Base-by-base conservation (phyloP, 208 protist genomes). In the Sergeia podlipaevii region DNA sequence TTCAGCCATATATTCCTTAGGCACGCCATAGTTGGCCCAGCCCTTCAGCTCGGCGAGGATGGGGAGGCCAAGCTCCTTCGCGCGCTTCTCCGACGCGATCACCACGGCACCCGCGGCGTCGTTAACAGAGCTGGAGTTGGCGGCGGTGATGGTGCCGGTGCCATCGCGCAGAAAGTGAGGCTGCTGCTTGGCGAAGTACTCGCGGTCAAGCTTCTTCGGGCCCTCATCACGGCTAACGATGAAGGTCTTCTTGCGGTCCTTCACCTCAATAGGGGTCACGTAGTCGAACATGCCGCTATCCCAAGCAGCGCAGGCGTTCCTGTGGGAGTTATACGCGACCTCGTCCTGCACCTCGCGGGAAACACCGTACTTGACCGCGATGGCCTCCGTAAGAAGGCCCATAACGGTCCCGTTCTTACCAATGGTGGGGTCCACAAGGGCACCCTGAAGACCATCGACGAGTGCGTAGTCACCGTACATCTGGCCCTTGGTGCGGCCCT, bases 321-420 rank as follows among this genome's bases (percentile, higher is more conserved):
- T 82, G 77, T 97, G 97, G 21, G 90, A 96, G 53, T 80, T 42
- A 47, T 86, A 78, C 30, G 96, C 93, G 60, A 90, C 97, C 18
- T 85, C 78, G 73, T 98, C 95, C 67, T 98, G 94, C 38, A 86
- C 41, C 62, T 96, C 74, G 46, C 89, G 76, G 26, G 87, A 86
- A 28, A 98, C 80, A 32, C 63, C 68, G 54, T 96, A 81, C 65
- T 97, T 85, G 39, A 77, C 66, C 15, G 85, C 88, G 39, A 83
- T 80, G 26, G 73, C 59, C 56, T 98, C 96, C 26, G 77, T 80
- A 39, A 89, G 68, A 15, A 79, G 60, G 34, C 68, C 68, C 80
- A 80, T 80, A 24, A 85, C n/a, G 37, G 60, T 69, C 49, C 80
- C 77, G 47, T 61, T 29, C 58, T 80, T 80, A 39, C 74, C 71